Percentiles rank a stretch among this genome's conserved stretches.
These are phyloP conservation scores for Claviceps citrina DNA, from an alignment of 2,329 filamentous ascomycete species.

Conservation along the genomic window DNA sequence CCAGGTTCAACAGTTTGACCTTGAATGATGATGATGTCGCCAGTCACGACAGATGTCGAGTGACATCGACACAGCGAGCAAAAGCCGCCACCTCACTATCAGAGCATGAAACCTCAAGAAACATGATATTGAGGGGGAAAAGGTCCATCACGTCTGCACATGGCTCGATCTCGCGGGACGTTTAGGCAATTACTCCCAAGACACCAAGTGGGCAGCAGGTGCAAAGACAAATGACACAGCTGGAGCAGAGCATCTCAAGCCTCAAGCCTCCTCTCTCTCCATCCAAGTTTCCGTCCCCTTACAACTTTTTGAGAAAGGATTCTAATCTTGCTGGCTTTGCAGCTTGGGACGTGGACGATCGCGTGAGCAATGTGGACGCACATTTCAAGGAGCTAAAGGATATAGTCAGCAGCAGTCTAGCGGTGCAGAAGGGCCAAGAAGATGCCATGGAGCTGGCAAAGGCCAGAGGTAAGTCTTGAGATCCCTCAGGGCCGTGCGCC, in stretches of 20 bases:
- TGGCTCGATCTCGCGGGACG: conserved; percentile 10
- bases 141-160: conserved; percentile 7
- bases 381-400: conserved; percentile 58
- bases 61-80: conserved; percentile 20
- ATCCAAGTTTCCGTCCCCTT: conserved; percentile 27
- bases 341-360: conserved; percentile 69
- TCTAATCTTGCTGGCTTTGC: conserved; percentile 50
- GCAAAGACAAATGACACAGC: conserved; percentile 16
- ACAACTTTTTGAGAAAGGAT: conserved; percentile 52
- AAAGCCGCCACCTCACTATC: conserved; percentile 16
- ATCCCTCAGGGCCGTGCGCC: too few species aligned
- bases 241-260: conserved; percentile 19
- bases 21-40: conserved; percentile 17
- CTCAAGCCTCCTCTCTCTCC: conserved; percentile 23
- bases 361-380: conserved; percentile 60
- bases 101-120: conserved; percentile 6
- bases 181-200: conserved; percentile 20
- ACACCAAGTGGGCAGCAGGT: conserved; percentile 19
- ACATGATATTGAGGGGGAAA: conserved; percentile 6
- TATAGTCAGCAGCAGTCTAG: conserved; percentile 53
- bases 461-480: conserved; percentile 49
- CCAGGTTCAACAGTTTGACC: conserved; percentile 23
- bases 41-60: conserved; percentile 27
- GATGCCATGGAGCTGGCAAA: conserved; percentile 63
- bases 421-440: conserved; percentile 54